Evolutionary conservation across 2,329 filamentous ascomycete species (phyloP), one percentile per base, ranked within the genome.

Genomic region (Zymoseptoria passerinii): DNA sequence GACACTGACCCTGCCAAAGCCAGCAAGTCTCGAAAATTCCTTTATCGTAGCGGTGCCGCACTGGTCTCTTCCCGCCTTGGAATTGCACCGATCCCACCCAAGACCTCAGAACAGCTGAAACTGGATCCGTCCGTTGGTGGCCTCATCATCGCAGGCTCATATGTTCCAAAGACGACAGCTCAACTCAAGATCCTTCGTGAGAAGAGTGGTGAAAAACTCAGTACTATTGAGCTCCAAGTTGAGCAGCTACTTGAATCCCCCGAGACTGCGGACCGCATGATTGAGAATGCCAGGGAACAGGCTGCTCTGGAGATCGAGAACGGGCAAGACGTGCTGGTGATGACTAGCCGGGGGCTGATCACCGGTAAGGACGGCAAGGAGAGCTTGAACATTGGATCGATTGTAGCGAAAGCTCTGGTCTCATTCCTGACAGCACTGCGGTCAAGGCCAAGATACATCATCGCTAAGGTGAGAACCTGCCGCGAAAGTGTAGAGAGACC

Each of bases 101-200:
- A 83, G 9, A 76, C 79, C 0, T 75, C 78, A 0, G 61, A 66
- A 0, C 73, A 81, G 23, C 69, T 83, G 0, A 61, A 64, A 20
- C 61, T 73, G 18, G 63, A 73, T 0, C 67, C 79, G 0, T 70
- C 70, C 0, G 68, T 69, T 0, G 82, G 81, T 0, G 81, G 81
- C 0, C 66, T 84, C 0, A 76, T 83, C 18, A 76, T 84, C 16
- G 81, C 80, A 0, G 81, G 82, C 0, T 82, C 79, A 0, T 83
- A 84, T 50, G 81, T 84, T 0, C 80, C 81, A 2, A 84, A 83
- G 62, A 84, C 82, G 0, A 84, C 82, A 0, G 76, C 78, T 0
- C 81, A 84, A 57, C 68, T 83, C 0, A 74, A 78, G 27, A 68
- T 70, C 2, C 64, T 83, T 8, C 69, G 71, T 0, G 66, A 72